phyloP scores from a whole-genome alignment of 495 filamentous ascomycete genomes.

The Saxophila tyrrhenica region DNA sequence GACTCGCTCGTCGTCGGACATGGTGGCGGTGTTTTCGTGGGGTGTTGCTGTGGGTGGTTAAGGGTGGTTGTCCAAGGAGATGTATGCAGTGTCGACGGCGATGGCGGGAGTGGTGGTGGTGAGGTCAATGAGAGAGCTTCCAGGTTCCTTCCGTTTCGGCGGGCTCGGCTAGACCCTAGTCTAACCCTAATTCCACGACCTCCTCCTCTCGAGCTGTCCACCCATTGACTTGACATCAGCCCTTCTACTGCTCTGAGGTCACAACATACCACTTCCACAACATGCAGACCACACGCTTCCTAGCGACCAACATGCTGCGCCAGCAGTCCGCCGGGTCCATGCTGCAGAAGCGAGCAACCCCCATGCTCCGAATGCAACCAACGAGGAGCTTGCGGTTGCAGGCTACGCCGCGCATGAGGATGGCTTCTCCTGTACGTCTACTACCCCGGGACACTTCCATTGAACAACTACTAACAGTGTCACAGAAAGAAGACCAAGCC shows the following conservation, averaged over 20 bases:
- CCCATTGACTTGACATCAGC: too few relatives aligned
- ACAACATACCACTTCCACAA: not conserved
- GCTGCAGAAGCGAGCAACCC: slow-evolving; percentile 4
- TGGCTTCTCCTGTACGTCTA: slow-evolving; percentile 74
- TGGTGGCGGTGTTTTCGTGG: slow-evolving; percentile 36
- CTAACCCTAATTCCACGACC: too few relatives aligned
- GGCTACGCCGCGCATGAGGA: slow-evolving; percentile 47
- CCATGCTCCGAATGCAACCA: slow-evolving; percentile 35
- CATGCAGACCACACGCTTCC: slow-evolving; percentile 20
- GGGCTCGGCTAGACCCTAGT: too few relatives aligned
- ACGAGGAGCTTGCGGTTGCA: slow-evolving; percentile 48
- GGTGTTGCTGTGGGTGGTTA: not conserved
- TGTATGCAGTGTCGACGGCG: not conserved
- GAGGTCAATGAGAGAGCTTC: not conserved
- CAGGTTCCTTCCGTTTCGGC: not conserved
- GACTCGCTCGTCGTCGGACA: slow-evolving; percentile 84
- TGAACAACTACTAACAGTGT: slow-evolving; percentile 13
- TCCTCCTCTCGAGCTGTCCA: too few relatives aligned
- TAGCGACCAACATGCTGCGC: slow-evolving; percentile 19
- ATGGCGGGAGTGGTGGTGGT: not conserved
- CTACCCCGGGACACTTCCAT: slow-evolving; percentile 27
- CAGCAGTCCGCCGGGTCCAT: slow-evolving; percentile 6
- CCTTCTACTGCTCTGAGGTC: not conserved
- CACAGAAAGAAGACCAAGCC: slow-evolving; percentile 35
- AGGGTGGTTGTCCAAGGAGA: not conserved